Conservation (phyloP, 2,329 filamentous ascomycete genomes). For the Bipolaris sorokiniana region DNA sequence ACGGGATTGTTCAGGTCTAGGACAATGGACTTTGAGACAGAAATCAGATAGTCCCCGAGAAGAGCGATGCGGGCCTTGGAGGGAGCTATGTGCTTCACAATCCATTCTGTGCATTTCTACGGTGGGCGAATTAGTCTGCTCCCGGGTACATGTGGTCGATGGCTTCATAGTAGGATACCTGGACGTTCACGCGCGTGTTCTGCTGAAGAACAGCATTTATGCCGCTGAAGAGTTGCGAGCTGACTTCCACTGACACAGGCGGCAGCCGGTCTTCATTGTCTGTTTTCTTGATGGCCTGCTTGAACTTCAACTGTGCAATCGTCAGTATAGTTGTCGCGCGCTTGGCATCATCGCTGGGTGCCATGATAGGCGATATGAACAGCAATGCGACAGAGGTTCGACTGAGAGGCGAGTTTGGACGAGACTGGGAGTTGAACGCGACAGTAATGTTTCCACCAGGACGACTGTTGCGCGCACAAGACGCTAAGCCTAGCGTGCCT, state of each 20-base stretch:
- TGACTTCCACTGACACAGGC: conserved; percentile 30
- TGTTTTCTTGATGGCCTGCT: conserved; percentile 34
- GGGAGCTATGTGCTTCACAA: conserved; percentile 71
- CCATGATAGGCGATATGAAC: conserved; percentile 22
- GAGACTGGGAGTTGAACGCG: conserved; percentile 4
- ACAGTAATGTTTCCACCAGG: conserved; percentile 15
- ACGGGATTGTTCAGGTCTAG: conserved; percentile 21
- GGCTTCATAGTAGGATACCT: conserved; percentile 40
- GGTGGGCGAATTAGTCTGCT: conserved; percentile 42
- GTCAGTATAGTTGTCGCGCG: conserved; percentile 31
- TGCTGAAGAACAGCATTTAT: conserved; percentile 38
- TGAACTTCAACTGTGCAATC: conserved; percentile 40
- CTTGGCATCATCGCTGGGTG: conserved; percentile 29
- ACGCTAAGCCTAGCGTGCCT: conserved; percentile 20
- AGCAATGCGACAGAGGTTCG: conserved; percentile 9
- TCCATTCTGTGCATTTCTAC: conserved; percentile 88
- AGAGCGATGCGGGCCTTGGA: conserved; percentile 70
- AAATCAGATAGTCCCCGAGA: conserved; percentile 76
- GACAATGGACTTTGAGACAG: conserved; percentile 67
- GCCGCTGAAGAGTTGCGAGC: conserved; percentile 31
- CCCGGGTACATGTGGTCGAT: conserved; percentile 25
- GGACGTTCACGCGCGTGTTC: conserved; percentile 38
- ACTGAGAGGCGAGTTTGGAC: conserved; percentile 6
- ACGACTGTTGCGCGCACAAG: background rate
- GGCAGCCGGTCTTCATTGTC: conserved; percentile 25